Percentiles rank a stretch among this genome's conserved stretches.
Evolutionary conservation across 2,329 filamentous ascomycete genomes (phyloP).

Genomic region (Beauveria varroae): DNA sequence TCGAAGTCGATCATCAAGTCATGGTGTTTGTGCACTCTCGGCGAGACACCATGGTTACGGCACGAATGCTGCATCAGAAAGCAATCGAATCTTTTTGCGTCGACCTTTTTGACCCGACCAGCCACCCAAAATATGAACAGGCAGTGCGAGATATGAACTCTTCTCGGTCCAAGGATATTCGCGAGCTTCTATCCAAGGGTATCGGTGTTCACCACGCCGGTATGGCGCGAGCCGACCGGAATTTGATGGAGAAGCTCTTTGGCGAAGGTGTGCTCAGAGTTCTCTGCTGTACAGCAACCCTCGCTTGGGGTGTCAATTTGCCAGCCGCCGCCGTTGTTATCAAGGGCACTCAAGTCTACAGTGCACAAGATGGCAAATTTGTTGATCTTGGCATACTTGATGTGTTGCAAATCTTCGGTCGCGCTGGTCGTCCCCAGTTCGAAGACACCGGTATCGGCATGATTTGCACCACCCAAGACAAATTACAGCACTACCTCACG

Average conservation of each 20-base stretch:
- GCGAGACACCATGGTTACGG: conserved; percentile 86
- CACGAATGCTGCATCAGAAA: conserved; percentile 78
- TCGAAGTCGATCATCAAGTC: conserved; percentile 85
- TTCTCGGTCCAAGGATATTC: conserved; percentile 76
- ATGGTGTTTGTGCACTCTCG: conserved; percentile 99
- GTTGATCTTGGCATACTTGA: conserved; percentile 94
- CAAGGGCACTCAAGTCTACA: conserved; percentile 97
- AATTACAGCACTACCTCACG: conserved; percentile 80
- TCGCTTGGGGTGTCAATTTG: conserved; percentile 98
- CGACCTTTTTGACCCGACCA: conserved; percentile 75
- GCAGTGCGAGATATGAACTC: conserved; percentile 79
- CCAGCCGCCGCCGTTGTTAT: conserved; percentile 95
- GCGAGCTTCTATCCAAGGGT: conserved; percentile 83
- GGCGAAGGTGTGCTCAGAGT: conserved; percentile 90
- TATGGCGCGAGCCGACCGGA: conserved; percentile 89
- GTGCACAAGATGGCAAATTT: conserved; percentile 91
- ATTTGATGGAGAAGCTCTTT: conserved; percentile 91
- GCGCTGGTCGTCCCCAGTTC: conserved; percentile 94
- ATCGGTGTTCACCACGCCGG: conserved; percentile 95
- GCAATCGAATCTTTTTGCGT: conserved; percentile 71
- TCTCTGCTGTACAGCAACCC: conserved; percentile 93
- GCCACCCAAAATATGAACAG: conserved; percentile 71
- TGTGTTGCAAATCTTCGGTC: conserved; percentile 95
- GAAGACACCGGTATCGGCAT: conserved; percentile 97
- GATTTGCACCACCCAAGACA: conserved; percentile 95